These are phyloP conservation scores for Citrullus amarus DNA, from an alignment of 306 rosid species.

Conservation along the genomic window DNA sequence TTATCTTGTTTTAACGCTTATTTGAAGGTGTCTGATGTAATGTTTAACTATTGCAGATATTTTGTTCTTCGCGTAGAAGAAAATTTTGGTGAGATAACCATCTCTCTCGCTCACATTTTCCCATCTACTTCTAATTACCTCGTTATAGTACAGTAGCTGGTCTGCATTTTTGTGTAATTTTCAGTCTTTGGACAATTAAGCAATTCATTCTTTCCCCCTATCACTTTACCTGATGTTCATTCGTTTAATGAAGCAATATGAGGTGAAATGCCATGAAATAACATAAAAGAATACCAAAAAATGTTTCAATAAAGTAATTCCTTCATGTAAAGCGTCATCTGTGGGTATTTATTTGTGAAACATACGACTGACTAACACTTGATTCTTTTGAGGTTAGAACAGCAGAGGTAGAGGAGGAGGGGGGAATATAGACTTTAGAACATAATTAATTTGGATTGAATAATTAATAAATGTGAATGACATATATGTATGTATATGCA, in stretches of 20 bases:
- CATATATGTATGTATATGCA: conserved; percentile 11
- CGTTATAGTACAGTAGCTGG: background rate
- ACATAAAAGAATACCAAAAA: background rate
- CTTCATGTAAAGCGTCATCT: background rate
- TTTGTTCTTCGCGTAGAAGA: conserved; percentile 98
- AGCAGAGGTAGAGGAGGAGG: background rate
- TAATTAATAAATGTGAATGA: background rate
- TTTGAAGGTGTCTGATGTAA: background rate
- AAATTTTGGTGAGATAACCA: conserved; percentile 61
- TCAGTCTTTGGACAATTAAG: background rate
- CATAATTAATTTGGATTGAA: background rate
- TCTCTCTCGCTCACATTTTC: conserved; percentile 7
- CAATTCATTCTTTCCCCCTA: background rate
- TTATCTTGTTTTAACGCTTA: background rate
- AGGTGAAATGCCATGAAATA: background rate
- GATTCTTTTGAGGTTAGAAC: background rate
- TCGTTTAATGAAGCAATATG: background rate
- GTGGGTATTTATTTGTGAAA: background rate
- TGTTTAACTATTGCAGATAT: conserved; percentile 43
- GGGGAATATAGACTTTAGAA: background rate
- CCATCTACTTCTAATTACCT: background rate
- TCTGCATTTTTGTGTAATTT: background rate
- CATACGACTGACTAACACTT: background rate
- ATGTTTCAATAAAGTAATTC: background rate
- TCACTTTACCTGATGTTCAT: background rate